Percentiles rank a stretch among this genome's conserved stretches.
Evolutionary conservation across 176 grass and related monocot species (phyloP).

Genomic region (Raddia guianensis): DNA sequence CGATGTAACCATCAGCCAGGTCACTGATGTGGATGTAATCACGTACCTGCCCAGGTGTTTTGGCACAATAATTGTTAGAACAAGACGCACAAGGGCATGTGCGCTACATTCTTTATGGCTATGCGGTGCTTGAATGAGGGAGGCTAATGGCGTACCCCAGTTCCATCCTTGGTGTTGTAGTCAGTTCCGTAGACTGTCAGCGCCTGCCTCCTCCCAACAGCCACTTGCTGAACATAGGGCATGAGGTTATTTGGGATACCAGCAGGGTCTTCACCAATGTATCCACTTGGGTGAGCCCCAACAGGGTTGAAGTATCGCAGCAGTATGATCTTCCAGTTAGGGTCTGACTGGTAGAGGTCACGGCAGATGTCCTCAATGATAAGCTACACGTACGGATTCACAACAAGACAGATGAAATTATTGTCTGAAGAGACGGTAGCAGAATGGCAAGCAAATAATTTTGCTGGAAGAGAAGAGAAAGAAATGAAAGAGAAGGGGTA

Average conservation of each 20-base stretch:
- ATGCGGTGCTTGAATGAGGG: background rate
- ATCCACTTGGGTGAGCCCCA: slow-evolving; percentile 76
- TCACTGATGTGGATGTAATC: slow-evolving; percentile 90
- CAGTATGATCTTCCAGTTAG: slow-evolving; percentile 92
- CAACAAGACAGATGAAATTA: background rate
- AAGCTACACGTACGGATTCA: slow-evolving; percentile 60
- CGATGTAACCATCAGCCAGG: slow-evolving; percentile 88
- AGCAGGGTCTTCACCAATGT: slow-evolving; percentile 82
- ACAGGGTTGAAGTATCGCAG: slow-evolving; percentile 98
- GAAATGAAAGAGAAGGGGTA: background rate
- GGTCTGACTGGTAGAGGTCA: slow-evolving; percentile 62
- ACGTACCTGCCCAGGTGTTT: slow-evolving; percentile 52
- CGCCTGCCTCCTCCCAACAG: slow-evolving; percentile 71
- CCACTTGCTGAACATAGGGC: slow-evolving; percentile 97
- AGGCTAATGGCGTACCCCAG: slow-evolving; percentile 57
- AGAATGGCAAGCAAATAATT: background rate
- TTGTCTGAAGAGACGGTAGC: background rate
- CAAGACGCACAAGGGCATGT: background rate
- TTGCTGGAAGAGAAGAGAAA: no score
- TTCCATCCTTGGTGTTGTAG: slow-evolving; percentile 89
- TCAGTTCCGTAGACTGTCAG: slow-evolving; percentile 86
- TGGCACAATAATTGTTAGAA: slow-evolving; percentile 25
- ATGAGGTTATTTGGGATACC: slow-evolving; percentile 94
- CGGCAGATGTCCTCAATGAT: slow-evolving; percentile 91
- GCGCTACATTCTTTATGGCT: background rate